Evolutionary conservation across 176 grass and related monocot genomes (phyloP), one percentile per base, ranked within the genome.

Genomic region (Bolboschoenus planiculmis): DNA sequence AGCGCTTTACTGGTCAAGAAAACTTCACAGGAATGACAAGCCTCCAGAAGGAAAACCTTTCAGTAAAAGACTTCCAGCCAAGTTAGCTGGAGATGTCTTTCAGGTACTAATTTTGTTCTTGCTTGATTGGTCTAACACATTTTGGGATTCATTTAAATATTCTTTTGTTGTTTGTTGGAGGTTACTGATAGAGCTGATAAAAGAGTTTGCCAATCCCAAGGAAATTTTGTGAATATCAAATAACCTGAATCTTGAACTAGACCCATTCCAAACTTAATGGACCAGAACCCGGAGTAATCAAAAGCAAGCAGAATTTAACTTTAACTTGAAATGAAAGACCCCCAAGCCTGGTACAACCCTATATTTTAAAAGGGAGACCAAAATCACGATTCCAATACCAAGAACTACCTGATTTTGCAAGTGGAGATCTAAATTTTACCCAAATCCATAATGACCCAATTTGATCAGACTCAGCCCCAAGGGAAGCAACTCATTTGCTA

Each of bases 71-170:
- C 92, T 99, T 87, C 76, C 92, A 31, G 85, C 87, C 78, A 91
- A 99, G 78, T 79, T 91, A 84, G 87, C 88, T 24, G 96, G 90
- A 60, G 91, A 99, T 87, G 86, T 91, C 88, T 87, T 95, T 80
- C 92, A 99, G 96, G 96, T 99, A 93, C 13, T 76, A 83, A 80
- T 29, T 83, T 79, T 15, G 44, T 89, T 47, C 83, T 85, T 86
- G 48, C 77, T 62, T 75, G 66, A 80, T 7, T 71, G 62, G 15
- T 72, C 78, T 67, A 78, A 33, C 43, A 88, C 34, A 63, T 77
- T 79, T 44, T 56, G 66, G 76, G 35, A 71, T 80, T 73, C 39
- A 67, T 44, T 50, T 79, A 34, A 84, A 59, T 85, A 75, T 5
- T 4, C 35, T 85, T 81, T 85, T 88, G 56, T 87, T 80, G 7